Percentiles rank a stretch among this genome's conserved stretches.
These are phyloP conservation scores for Aspergillus intermedius DNA, from an alignment of 2,329 filamentous ascomycete species.

Conservation along the genomic window DNA sequence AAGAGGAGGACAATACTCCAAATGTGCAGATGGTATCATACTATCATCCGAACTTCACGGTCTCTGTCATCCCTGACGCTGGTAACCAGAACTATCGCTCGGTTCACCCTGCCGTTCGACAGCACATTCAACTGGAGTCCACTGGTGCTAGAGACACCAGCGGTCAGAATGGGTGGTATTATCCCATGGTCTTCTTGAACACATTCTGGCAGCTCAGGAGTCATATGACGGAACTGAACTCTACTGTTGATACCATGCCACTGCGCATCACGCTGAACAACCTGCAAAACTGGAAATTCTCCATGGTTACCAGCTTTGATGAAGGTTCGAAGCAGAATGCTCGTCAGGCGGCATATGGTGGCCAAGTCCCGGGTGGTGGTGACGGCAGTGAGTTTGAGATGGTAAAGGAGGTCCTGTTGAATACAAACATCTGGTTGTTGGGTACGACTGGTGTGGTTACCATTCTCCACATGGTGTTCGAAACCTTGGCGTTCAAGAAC, in stretches of 20 bases:
- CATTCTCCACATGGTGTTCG: conserved; percentile 87
- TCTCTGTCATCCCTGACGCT: conserved; percentile 77
- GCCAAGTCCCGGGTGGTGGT: conserved; percentile 65
- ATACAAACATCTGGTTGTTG: conserved; percentile 89
- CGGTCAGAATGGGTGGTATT: conserved; percentile 89
- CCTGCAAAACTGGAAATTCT: conserved; percentile 83
- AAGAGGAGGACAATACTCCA: conserved; percentile 48
- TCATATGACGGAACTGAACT: conserved; percentile 88
- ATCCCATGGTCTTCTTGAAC: conserved; percentile 84
- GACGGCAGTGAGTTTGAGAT: conserved; percentile 94
- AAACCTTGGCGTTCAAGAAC: conserved; percentile 92
- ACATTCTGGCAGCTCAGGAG: conserved; percentile 93
- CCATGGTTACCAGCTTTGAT: conserved; percentile 75
- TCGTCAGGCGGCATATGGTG: conserved; percentile 68
- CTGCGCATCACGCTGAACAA: conserved; percentile 79
- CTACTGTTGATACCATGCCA: conserved; percentile 74
- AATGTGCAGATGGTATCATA: conserved; percentile 73
- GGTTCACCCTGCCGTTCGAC: conserved; percentile 66
- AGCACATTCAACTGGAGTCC: conserved; percentile 72
- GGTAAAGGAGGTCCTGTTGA: conserved; percentile 89
- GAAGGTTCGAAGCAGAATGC: conserved; percentile 78
- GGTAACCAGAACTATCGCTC: conserved; percentile 62
- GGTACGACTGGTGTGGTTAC: conserved; percentile 77
- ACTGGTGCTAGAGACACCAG: conserved; percentile 74
- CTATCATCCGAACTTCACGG: conserved; percentile 90